These are phyloP conservation scores for Fusarium sp. DNA, from an alignment of 2,329 filamentous ascomycete species.

Conservation along the genomic window DNA sequence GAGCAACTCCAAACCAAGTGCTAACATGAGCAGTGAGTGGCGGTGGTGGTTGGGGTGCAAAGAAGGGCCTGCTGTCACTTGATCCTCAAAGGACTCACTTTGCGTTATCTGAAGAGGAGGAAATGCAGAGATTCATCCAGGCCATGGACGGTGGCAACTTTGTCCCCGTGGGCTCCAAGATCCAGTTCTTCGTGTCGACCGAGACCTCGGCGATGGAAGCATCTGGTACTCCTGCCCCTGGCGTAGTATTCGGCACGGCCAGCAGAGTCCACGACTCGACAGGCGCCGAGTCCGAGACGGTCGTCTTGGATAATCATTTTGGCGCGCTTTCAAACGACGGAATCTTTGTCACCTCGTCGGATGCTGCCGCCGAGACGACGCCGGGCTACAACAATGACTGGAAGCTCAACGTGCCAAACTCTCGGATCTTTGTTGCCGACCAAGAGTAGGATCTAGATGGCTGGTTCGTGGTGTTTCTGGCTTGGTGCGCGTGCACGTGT, in stretches of 20 bases:
- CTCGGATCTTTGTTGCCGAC: conserved; percentile 43
- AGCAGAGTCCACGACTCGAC: conserved; percentile 22
- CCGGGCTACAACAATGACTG: conserved; percentile 47
- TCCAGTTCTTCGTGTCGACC: conserved; percentile 72
- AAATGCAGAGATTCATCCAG: conserved; percentile 65
- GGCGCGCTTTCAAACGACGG: conserved; percentile 73
- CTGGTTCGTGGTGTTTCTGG: neutral
- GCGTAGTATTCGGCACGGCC: conserved; percentile 51
- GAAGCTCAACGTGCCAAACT: conserved; percentile 53
- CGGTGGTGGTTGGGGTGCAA: conserved; percentile 86
- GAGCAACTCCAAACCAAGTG: neutral
- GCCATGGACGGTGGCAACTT: conserved; percentile 63
- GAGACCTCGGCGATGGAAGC: conserved; percentile 43
- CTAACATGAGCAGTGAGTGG: conserved; percentile 70
- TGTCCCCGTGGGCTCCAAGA: conserved; percentile 70
- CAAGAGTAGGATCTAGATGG: neutral
- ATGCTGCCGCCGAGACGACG: conserved; percentile 37
- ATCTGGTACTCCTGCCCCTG: conserved; percentile 13
- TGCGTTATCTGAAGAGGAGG: conserved; percentile 59
- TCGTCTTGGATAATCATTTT: conserved; percentile 61
- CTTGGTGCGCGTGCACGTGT: conserved; percentile 3
- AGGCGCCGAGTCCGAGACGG: neutral
- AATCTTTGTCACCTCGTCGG: conserved; percentile 60
- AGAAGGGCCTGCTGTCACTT: conserved; percentile 81
- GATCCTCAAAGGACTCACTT: conserved; percentile 74